phyloP scores from a whole-genome alignment of 345 rosid species.

The Gossypium stocksii region DNA sequence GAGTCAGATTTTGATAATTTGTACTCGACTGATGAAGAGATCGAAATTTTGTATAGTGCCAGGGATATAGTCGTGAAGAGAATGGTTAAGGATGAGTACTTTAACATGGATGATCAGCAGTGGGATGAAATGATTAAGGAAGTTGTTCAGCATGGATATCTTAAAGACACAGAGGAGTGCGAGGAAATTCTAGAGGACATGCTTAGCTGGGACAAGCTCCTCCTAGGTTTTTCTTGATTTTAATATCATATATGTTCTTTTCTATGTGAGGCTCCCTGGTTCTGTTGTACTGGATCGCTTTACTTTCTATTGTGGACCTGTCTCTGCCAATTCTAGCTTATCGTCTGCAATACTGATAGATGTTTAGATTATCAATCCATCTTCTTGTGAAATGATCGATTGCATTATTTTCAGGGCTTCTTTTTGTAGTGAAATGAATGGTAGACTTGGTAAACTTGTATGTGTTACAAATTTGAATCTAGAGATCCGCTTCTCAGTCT shows the following conservation, averaged over 20 bases:
- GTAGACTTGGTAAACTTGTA: background rate
- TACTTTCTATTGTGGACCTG: background rate
- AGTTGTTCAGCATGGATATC: slow-evolving; percentile 47
- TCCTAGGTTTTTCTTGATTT: slow-evolving; percentile 50
- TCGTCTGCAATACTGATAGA: background rate
- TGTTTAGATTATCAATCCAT: background rate
- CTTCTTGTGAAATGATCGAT: background rate
- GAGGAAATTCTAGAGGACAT: slow-evolving; percentile 81
- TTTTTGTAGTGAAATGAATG: background rate
- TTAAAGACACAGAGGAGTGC: slow-evolving; percentile 73
- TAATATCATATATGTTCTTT: background rate
- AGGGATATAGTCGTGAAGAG: slow-evolving; percentile 44
- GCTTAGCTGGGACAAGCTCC: slow-evolving; percentile 89
- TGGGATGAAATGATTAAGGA: slow-evolving; percentile 84
- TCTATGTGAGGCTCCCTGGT: background rate
- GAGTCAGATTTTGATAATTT: slow-evolving; percentile 73
- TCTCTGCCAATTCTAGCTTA: background rate
- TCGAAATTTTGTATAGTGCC: slow-evolving; percentile 61
- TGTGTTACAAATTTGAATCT: background rate
- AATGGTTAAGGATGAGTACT: slow-evolving; percentile 57
- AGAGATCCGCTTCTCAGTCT: background rate
- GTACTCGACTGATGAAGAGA: slow-evolving; percentile 65
- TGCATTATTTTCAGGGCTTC: background rate
- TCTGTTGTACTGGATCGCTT: background rate
- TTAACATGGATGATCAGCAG: slow-evolving; percentile 75